Percentiles rank a stretch among this genome's conserved stretches.
Conservation (phyloP, 495 filamentous ascomycete species). For the Penicillium maclennaniae region DNA sequence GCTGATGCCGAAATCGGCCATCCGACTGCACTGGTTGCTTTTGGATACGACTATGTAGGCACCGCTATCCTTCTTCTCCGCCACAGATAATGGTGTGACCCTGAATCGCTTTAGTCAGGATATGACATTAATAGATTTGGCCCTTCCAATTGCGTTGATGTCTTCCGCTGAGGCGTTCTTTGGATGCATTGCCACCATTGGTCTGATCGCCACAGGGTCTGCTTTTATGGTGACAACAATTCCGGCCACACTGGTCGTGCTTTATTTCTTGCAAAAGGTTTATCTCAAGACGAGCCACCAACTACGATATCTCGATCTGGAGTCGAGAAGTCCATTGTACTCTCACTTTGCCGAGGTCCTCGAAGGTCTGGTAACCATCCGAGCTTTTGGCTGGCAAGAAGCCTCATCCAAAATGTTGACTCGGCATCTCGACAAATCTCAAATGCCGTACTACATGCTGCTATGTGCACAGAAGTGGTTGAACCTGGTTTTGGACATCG, state of each 20-base stretch:
- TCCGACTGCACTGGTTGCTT: too few relatives aligned
- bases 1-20: too few relatives aligned
- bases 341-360: slow-evolving; percentile 1
- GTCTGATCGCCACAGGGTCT: not conserved
- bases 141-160: too few relatives aligned
- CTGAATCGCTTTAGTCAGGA: not conserved
- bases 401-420: not conserved
- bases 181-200: slow-evolving; percentile 2
- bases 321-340: slow-evolving; percentile 1
- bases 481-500: slow-evolving; percentile 2
- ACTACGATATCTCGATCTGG: slow-evolving; percentile 6
- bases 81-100: not conserved
- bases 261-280: slow-evolving; percentile 2
- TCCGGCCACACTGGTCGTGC: not conserved
- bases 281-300: slow-evolving; percentile 5
- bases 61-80: not conserved
- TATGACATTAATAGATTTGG: not conserved
- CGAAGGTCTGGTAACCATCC: slow-evolving; percentile 3
- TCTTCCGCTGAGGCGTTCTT: too few relatives aligned
- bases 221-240: slow-evolving; percentile 1
- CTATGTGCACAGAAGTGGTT: slow-evolving; percentile 1
- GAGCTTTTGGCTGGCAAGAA: slow-evolving; percentile 3
- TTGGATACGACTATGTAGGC: too few relatives aligned
- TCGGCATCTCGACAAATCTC: not conserved
- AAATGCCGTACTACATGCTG: slow-evolving; percentile 5